A percentile compares a stretch with the other conserved stretches of the same genome.
Evolutionary conservation across 2,329 filamentous ascomycete genomes (phyloP).

Genomic region (Xylaria sp.): DNA sequence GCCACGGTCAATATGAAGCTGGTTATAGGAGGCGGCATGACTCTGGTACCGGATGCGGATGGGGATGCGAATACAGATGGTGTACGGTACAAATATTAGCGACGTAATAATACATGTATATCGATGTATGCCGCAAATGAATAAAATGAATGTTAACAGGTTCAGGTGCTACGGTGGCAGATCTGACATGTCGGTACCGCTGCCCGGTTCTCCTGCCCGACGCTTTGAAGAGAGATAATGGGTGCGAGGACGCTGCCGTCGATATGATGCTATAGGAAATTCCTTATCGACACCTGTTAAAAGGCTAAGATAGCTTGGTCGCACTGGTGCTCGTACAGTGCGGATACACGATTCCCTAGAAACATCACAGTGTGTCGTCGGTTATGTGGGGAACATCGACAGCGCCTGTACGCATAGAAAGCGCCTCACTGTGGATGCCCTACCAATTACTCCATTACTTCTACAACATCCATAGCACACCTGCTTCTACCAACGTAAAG

Average conservation of each 20-base stretch:
- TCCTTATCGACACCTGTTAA: conserved; percentile 37
- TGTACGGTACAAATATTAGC: not conserved
- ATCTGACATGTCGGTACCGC: conserved; percentile 28
- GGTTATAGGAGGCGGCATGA: conserved; percentile 42
- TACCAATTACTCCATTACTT: no score
- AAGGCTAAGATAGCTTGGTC: conserved; percentile 33
- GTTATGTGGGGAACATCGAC: not conserved
- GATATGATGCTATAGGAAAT: conserved; percentile 1
- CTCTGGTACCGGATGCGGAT: conserved; percentile 28
- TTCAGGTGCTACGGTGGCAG: conserved; percentile 20
- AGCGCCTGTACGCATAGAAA: no score
- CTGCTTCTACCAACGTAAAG: no score
- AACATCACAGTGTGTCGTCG: not conserved
- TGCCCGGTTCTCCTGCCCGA: not conserved
- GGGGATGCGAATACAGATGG: conserved; percentile 15
- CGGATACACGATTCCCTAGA: no score
- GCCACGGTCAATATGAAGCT: conserved; percentile 38
- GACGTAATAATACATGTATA: conserved; percentile 28
- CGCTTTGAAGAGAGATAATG: not conserved
- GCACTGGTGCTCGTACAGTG: not conserved
- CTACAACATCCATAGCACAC: no score
- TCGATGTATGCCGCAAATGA: not conserved
- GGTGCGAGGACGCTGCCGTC: not conserved
- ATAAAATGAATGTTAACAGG: not conserved
- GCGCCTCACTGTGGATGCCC: no score